phyloP scores from a whole-genome alignment of 768 basidiomycete genomes.

The Lactarius trivialis region DNA sequence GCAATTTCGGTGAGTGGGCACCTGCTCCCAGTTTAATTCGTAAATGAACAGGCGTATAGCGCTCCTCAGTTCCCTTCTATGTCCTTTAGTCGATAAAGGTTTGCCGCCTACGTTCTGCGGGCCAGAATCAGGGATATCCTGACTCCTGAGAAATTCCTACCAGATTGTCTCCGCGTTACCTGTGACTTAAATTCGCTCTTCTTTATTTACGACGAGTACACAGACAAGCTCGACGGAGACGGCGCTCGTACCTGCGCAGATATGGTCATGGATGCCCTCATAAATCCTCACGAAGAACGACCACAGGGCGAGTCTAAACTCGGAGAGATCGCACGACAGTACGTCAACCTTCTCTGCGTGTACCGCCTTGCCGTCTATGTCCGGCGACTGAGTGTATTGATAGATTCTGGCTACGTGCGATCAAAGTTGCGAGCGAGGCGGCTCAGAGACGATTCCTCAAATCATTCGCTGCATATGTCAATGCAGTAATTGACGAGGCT shows the following conservation, averaged over 20 bases:
- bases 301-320: conserved; percentile 8
- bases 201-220: conserved; percentile 16
- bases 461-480: conserved; percentile 28
- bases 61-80: too few relatives aligned
- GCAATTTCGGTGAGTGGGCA: conserved; percentile 29
- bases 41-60: neutral
- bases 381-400: too few relatives aligned
- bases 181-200: conserved; percentile 9
- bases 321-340: conserved; percentile 16
- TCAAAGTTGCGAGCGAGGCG: neutral
- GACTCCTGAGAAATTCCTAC: neutral
- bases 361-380: too few relatives aligned
- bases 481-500: conserved; percentile 31
- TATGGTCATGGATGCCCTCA: conserved; percentile 4
- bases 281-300: conserved; percentile 6
- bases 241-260: neutral
- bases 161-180: conserved; percentile 6
- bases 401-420: conserved; percentile 11
- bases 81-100: too few relatives aligned
- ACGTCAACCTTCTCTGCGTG: neutral
- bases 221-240: conserved; percentile 1
- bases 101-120: too few relatives aligned
- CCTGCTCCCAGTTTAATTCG: neutral
- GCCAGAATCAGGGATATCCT: neutral
- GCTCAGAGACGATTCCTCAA: conserved; percentile 28